Evolutionary conservation across 2,329 filamentous ascomycete genomes (phyloP), one percentile per base, ranked within the genome.

Genomic region (Cryphonectria carpinicola): DNA sequence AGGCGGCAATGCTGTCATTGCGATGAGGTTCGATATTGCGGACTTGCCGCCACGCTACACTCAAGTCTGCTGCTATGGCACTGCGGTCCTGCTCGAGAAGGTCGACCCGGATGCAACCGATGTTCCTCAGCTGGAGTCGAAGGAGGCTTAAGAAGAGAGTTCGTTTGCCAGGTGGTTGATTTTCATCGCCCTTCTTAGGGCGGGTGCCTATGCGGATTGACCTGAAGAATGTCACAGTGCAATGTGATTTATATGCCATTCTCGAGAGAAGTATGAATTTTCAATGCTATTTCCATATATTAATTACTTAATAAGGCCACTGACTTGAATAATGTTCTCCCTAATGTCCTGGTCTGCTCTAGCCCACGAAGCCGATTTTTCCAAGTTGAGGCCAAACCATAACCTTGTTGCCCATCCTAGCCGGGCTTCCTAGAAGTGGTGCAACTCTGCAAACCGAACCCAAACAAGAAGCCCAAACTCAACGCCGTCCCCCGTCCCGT

Each of bases 51-150:
- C 82, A 39, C 83, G 84, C 2, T 89, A 86, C 75, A 85, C 86
- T 2, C 87, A 89, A 79, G 85, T 87, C 56, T 88, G 86, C 71
- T 87, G 87, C 0, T 90, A 89, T 75, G 88, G 88, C 2, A 90
- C 88, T 4, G 88, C 88, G 2, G 86, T 84, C 66, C 74, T 88
- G 17, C 82, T 89, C 37, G 87, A 89, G 79, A 88, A 86, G 80
- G 78, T 89, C 69, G 84, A 87, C 46, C 72, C 68, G 1, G 13
- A 65, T 8, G 72, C 74, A 43, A 74, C 74, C 54, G 76, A 75
- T 39, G 74, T 74, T 22, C 76, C 78, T 67, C 78, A 80, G 73
- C 67, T 79, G 68, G 43, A 39, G 4, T 61, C 58, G 35, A 22
- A 2, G 19, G 32, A 14, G 58, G 19, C 0, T 37, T 61, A 32